Conservation (phyloP, 306 rosid genomes). For the Astragalus glycyphyllos region DNA sequence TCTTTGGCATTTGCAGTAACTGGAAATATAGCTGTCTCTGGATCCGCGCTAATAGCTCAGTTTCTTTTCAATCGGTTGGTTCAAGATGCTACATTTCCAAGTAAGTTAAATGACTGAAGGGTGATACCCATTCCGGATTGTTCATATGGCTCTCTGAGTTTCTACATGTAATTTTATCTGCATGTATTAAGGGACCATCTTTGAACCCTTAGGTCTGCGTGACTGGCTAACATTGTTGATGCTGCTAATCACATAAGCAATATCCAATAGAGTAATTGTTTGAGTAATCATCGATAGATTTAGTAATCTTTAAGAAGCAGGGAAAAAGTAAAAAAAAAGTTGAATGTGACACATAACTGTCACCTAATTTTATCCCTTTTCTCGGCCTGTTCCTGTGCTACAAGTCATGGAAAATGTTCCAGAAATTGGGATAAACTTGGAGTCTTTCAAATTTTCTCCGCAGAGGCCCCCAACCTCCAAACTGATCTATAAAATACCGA, state of each 20-base stretch:
- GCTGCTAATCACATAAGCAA: too few species aligned
- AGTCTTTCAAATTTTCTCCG: too few species aligned
- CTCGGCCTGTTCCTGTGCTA: constrained; percentile 8
- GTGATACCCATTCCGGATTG: constrained; percentile 13
- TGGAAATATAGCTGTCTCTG: constrained; percentile 74
- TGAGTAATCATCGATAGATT: neutral
- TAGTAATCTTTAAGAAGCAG: constrained; percentile 9
- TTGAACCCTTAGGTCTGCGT: constrained; percentile 2
- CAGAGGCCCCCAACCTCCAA: neutral
- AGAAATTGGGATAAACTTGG: too few species aligned
- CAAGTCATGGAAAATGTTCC: constrained; percentile 1
- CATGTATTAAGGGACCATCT: constrained; percentile 7
- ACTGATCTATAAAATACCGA: neutral
- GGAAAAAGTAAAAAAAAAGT: neutral
- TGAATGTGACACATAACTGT: constrained; percentile 16
- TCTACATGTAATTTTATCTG: constrained; percentile 13
- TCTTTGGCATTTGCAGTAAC: constrained; percentile 58
- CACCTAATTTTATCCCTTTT: neutral
- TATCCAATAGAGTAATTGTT: constrained; percentile 4
- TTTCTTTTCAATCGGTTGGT: constrained; percentile 68
- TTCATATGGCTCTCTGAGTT: neutral
- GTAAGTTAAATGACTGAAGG: constrained; percentile 58
- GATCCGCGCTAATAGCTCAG: constrained; percentile 77
- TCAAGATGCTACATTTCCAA: constrained; percentile 62
- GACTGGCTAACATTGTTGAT: constrained; percentile 16